Evolutionary conservation across 345 rosid genomes (phyloP).

Genomic region (Citropsis articulata): DNA sequence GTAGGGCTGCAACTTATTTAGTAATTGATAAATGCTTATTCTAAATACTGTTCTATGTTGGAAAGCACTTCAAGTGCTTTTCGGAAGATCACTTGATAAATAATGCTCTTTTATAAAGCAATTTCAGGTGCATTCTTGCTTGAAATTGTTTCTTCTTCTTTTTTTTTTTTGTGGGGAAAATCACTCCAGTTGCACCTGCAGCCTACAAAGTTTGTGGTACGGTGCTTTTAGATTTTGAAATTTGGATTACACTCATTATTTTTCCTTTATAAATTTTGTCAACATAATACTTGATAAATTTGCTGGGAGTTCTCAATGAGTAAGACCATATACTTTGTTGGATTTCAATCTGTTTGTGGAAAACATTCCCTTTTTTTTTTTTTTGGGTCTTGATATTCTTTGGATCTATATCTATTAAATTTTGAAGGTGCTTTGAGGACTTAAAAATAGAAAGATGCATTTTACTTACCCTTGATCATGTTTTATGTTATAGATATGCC

Average conservation of each 20-base stretch:
- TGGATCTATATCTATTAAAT: background rate
- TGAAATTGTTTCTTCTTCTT: too few relatives aligned
- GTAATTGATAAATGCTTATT: background rate
- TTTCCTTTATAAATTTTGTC: too few relatives aligned
- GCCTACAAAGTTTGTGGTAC: background rate
- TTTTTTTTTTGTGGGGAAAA: too few relatives aligned
- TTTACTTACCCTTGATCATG: background rate
- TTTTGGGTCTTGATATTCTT: background rate
- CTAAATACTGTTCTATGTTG: background rate
- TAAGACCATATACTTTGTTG: background rate
- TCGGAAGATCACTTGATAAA: background rate
- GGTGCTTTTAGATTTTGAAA: background rate
- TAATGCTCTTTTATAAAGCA: too few relatives aligned
- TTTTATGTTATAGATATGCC: slow-evolving; percentile 49
- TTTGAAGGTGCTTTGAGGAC: background rate
- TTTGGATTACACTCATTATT: background rate
- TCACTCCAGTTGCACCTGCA: background rate
- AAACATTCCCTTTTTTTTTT: background rate
- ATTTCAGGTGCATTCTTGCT: too few relatives aligned
- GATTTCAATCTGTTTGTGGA: too few relatives aligned
- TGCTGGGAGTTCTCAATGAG: background rate
- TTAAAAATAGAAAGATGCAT: background rate
- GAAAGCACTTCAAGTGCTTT: background rate
- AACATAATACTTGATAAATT: too few relatives aligned
- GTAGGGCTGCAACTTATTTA: background rate